Evolutionary conservation across 345 rosid genomes (phyloP), one percentile per base, ranked within the genome.

Genomic region (Eucalyptus cladocalyx): DNA sequence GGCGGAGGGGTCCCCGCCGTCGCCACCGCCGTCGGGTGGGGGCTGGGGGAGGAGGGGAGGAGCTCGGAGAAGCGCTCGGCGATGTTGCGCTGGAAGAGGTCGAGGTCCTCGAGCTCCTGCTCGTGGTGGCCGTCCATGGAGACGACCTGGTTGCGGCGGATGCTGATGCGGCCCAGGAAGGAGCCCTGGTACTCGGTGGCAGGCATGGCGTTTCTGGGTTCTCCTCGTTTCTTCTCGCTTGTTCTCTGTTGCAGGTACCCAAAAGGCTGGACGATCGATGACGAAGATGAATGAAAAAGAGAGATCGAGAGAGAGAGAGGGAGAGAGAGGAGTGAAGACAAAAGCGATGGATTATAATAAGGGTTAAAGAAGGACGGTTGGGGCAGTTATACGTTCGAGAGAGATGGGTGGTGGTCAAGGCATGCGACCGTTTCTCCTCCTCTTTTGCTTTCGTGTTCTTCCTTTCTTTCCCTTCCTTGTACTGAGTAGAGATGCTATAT

Each of bases 111-210:
- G 40, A 96, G 93, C 30, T 96, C 99, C 49, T 95, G 98, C 86
- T 97, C 99, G 89, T 95, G 96, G 92, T 80, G 91, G 34, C 94
- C 94, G 53, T 97, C 99, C 99, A 98, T 95, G 91, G 95, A 93
- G 90, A 90, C 94, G 80, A 96, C 95, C 90, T 96, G 99, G 92
- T 95, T 98, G 17, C 99, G 95, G 87, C 98, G 95, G 92, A 94
- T 95, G 91, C 99, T 98, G 93, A 97, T 92, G 86, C 99, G 94
- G n/a, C 97, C 95, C 28, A 97, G 96, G 92, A 97, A 98, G 11
- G 99, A 97, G 40, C 93, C 93, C 37, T 93, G 99, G 91, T 86
- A 88, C 24, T 97, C 98, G 47, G 95, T 96, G 42, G 95, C 94
- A 53, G 94, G 97, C 94, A 96, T 93, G 83, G 83, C 76, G 76